Evolutionary conservation across 2,329 filamentous ascomycete genomes (phyloP), one percentile per base, ranked within the genome.

Genomic region (Ploettnerulaceae sp.): DNA sequence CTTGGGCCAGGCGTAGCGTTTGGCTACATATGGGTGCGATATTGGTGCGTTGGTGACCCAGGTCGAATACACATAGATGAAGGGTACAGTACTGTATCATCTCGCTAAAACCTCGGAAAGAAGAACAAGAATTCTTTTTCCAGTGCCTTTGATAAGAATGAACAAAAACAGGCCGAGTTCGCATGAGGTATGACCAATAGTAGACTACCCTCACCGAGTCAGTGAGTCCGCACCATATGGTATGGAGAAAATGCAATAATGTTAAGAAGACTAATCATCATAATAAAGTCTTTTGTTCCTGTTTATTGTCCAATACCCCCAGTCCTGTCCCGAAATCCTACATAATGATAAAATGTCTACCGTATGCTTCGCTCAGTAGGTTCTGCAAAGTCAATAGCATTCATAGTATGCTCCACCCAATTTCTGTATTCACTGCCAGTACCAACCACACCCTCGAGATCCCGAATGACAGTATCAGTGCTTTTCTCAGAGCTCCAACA

Each of bases 391-490:
- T 28, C 20, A 26, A 25, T 44, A 7, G 22, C 22, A 20, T 44
- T 26, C 29, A 26, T 34, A 20, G 41, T 29, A 8, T 29, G 15
- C 14, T 41, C 32, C 22, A 6, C 34, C 48, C 45, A 52, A 15
- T 34, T 31, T 28, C 38, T 53, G 38, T 46, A 48, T 5, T 52
- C 54, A 11, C 41, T 51, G 7, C 39, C 52, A 12, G 26, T 39
- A 12, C 38, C 28, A 22, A 43, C 21, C 2, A 11, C 25, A 2
- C 42, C 35, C 25, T 40, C 7, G 14, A 36, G 20, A 28, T 51
- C 57, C 9, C 47, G 49, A 25, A 58, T 39, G n/a, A 60, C 54
- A 7, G 57, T 60, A n/a, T 49, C 49, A 33, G 35, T 56, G 18
- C 55, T 59, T 4, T 52, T 47, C 4, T 58, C 49, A 7, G 57